These are phyloP conservation scores for Phaffia australis DNA, from an alignment of 768 basidiomycete genomes.

Conservation along the genomic window DNA sequence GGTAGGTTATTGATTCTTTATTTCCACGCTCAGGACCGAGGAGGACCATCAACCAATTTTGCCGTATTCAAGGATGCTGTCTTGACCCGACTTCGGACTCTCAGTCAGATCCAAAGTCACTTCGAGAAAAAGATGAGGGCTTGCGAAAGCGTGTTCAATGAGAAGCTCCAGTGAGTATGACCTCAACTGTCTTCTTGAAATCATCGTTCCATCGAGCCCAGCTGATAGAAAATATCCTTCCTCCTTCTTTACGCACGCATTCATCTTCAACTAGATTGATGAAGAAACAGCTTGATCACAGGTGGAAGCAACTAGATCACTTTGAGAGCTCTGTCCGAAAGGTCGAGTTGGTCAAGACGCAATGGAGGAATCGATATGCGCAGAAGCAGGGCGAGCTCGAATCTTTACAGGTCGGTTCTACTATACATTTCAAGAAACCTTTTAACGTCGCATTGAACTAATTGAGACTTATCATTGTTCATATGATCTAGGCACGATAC, in stretches of 20 bases:
- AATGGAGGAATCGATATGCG: conserved; percentile 73
- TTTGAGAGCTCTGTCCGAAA: conserved; percentile 77
- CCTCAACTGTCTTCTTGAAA: neutral
- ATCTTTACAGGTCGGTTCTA: conserved; percentile 56
- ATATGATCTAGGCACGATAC: conserved; percentile 32
- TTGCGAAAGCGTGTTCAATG: conserved; percentile 57
- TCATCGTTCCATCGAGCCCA: neutral
- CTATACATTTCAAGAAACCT: neutral
- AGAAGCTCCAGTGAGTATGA: conserved; percentile 49
- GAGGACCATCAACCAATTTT: conserved; percentile 57
- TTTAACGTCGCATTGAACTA: neutral
- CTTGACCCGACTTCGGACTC: conserved; percentile 68
- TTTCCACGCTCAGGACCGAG: conserved; percentile 30
- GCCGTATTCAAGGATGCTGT: conserved; percentile 89
- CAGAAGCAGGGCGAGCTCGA: conserved; percentile 83
- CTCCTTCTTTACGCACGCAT: neutral
- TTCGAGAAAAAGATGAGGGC: conserved; percentile 80
- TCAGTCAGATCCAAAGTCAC: conserved; percentile 71
- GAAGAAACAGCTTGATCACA: conserved; percentile 72
- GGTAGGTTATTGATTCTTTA: neutral
- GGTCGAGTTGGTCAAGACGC: conserved; percentile 64
- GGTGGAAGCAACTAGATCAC: conserved; percentile 86
- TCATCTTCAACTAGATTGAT: conserved; percentile 44
- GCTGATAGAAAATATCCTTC: neutral
- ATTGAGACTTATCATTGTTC: neutral